These are phyloP conservation scores for Solanum rostratum DNA, from an alignment of 257 asterid species.

Conservation along the genomic window DNA sequence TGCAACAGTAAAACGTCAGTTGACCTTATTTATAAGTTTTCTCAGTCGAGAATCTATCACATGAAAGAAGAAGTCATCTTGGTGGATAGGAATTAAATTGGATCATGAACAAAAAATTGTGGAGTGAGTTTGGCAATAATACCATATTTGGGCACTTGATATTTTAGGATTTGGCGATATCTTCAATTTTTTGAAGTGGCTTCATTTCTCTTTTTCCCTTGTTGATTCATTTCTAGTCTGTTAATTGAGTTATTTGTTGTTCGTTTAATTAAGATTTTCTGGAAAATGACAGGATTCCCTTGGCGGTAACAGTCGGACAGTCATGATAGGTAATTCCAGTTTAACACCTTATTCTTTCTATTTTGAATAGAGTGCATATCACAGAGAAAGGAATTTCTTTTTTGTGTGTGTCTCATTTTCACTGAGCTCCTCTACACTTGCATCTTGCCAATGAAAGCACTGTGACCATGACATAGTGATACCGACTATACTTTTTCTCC, in stretches of 20 bases:
- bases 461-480: neutral
- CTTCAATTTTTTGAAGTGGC: neutral
- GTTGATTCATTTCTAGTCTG: neutral
- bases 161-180: neutral
- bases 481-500: neutral
- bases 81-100: neutral
- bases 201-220: neutral
- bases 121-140: neutral
- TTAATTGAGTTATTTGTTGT: neutral
- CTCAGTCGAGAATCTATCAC: neutral
- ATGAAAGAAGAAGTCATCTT: neutral
- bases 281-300: conserved; percentile 81
- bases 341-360: neutral
- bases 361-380: neutral
- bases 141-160: neutral
- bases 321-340: conserved; percentile 76
- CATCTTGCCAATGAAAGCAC: neutral
- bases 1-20: neutral
- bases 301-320: conserved; percentile 98
- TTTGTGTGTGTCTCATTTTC: neutral
- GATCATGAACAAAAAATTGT: neutral
- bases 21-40: neutral
- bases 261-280: neutral
- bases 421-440: neutral
- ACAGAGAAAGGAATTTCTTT: neutral